phyloP scores from a whole-genome alignment of 768 basidiomycete genomes.

The Tephrocybe sp. region DNA sequence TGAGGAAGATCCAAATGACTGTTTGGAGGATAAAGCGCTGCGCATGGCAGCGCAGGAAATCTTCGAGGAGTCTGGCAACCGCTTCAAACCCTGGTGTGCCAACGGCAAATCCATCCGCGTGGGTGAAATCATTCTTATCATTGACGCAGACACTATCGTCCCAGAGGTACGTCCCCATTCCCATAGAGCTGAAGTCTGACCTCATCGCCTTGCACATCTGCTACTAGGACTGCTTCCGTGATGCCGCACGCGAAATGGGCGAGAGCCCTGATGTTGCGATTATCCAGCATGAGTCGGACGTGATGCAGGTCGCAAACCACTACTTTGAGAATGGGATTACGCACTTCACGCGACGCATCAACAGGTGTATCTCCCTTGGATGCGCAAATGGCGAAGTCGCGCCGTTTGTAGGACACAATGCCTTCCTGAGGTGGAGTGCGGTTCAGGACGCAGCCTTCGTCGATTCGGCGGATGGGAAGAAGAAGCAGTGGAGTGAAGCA shows the following conservation, averaged over 20 bases:
- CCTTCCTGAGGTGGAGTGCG: constrained; percentile 85
- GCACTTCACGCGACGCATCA: constrained; percentile 87
- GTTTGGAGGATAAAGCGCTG: constrained; percentile 70
- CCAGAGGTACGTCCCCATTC: constrained; percentile 49
- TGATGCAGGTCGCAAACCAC: constrained; percentile 86
- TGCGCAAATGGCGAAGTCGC: constrained; percentile 81
- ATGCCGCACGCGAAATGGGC: constrained; percentile 82
- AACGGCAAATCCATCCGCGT: constrained; percentile 76
- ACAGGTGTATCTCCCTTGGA: constrained; percentile 74
- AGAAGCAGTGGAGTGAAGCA: constrained; percentile 71
- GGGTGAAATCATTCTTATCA: constrained; percentile 76
- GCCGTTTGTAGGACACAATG: constrained; percentile 85
- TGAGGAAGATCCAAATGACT: constrained; percentile 41
- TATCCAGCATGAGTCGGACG: constrained; percentile 87
- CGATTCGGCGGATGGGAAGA: constrained; percentile 57
- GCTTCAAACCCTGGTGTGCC: constrained; percentile 67
- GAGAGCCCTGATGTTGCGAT: constrained; percentile 80
- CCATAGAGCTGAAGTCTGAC: background rate
- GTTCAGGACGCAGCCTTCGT: constrained; percentile 80
- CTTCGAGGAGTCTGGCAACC: constrained; percentile 50
- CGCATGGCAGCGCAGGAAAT: constrained; percentile 72
- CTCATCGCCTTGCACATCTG: background rate
- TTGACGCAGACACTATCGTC: constrained; percentile 77
- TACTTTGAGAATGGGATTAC: constrained; percentile 92
- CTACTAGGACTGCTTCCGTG: constrained; percentile 76